Conservation (phyloP, 2,329 filamentous ascomycete species). For the Chrysoporthe puriensis region DNA sequence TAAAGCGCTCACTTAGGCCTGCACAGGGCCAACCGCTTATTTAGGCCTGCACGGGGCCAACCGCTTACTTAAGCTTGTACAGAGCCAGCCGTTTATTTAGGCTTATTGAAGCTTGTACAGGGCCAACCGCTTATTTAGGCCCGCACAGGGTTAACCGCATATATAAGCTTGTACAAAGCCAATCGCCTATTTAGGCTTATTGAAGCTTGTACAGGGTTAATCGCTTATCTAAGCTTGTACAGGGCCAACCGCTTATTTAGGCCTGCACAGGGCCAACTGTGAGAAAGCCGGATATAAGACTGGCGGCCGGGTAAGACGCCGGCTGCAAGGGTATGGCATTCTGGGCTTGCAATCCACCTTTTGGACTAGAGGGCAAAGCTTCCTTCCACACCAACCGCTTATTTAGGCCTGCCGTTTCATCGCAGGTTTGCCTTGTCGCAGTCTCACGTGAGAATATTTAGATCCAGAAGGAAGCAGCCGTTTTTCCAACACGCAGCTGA, state of each 20-base stretch:
- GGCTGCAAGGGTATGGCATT: no score
- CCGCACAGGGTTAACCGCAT: not conserved
- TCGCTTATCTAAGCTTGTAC: no score
- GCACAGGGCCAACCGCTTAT: not conserved
- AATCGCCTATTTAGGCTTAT: no score
- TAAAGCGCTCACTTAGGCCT: no score
- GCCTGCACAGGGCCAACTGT: not conserved
- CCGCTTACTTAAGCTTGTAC: not conserved
- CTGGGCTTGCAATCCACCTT: no score
- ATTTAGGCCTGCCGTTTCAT: not conserved
- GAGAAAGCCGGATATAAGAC: no score
- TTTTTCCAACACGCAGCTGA: not conserved
- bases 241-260: not conserved
- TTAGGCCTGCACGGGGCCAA: not conserved
- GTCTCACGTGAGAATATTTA: not conserved
- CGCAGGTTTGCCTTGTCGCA: not conserved
- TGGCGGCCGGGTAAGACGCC: no score
- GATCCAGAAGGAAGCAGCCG: not conserved
- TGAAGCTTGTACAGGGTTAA: no score
- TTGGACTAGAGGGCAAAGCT: no score
- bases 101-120: not conserved
- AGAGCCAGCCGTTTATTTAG: not conserved
- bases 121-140: not conserved
- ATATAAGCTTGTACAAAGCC: not conserved
- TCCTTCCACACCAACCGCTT: not conserved